Evolutionary conservation across 345 rosid species (phyloP).

Genomic region (Salix dunnii): DNA sequence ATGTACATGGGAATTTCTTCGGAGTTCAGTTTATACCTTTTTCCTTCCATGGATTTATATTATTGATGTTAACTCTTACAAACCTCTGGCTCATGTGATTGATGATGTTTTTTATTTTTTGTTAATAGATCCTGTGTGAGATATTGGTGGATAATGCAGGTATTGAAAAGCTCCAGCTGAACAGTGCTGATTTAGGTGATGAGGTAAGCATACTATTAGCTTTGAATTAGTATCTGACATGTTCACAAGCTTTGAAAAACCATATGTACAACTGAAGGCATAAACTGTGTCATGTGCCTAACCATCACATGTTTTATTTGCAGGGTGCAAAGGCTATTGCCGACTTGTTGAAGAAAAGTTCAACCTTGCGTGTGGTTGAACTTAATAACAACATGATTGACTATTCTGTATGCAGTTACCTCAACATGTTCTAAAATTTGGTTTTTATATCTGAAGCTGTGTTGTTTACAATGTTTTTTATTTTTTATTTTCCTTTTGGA

Average conservation of each 20-base stretch:
- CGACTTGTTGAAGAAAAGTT: constrained; percentile 78
- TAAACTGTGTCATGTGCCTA: constrained; percentile 12
- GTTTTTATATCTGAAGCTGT: constrained; percentile 15
- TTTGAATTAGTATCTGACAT: constrained; percentile 1
- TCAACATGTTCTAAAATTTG: constrained; percentile 10
- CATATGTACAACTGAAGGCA: constrained; percentile 9
- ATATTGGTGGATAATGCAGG: constrained; percentile 63
- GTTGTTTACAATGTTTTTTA: constrained; percentile 25
- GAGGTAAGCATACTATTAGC: constrained; percentile 55
- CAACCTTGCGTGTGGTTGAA: constrained; percentile 73
- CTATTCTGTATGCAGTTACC: constrained; percentile 66
- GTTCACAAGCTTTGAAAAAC: neutral
- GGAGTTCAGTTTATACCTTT: neutral
- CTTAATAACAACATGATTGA: constrained; percentile 95
- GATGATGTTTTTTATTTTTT: neutral
- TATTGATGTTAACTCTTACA: neutral
- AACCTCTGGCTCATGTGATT: neutral
- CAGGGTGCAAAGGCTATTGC: constrained; percentile 95
- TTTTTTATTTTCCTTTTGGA: constrained; percentile 23
- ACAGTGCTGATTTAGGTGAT: constrained; percentile 77
- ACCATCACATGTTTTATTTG: constrained; percentile 14
- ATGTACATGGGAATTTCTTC: no score
- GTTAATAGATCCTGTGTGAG: constrained; percentile 63
- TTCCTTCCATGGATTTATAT: neutral
- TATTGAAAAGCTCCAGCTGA: constrained; percentile 77